Evolutionary conservation across 768 basidiomycete species (phyloP), one percentile per base, ranked within the genome.

Genomic region (Hericium coralloides): DNA sequence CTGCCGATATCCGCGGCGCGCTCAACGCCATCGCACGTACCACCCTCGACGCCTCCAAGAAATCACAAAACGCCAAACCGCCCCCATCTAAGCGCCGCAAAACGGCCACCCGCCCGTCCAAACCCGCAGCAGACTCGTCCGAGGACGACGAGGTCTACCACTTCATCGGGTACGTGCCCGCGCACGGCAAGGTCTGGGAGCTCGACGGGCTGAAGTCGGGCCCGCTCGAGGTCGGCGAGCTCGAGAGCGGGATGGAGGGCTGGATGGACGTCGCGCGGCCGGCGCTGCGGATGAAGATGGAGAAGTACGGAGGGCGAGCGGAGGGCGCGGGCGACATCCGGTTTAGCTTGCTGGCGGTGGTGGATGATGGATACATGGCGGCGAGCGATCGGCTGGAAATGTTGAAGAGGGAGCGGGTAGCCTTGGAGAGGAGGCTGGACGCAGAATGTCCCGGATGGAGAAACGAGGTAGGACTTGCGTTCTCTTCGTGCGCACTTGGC

Each of bases 231-330:
- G 82, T 85, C 22, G 83, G 83, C 43, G 82, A 83, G 62, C 64
- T 83, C 25, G 50, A 23, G 15, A 31, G 59, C 52, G n/a, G 43
- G 22, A 18, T n/a, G n/a, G 58, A 64, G 15, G 66, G 62, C 0
- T 86, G 84, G 84, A 82, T 82, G 76, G 78, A 82, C 62, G 69
- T 83, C 49, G 84, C 76, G 20, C 78, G 82, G 17, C 83, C 84
- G 0, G 82, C 78, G 15, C 69, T 86, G 53, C 71, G 78, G 38
- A 74, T 78, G 70, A 83, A 83, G 65, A 85, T 85, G 82, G 73
- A 76, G 59, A 77, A 78, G 59, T 79, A 79, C 58, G 78, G 79
- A 26, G 78, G 77, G 6, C 72, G 71, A 2, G 73, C 70, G 9
- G 72, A 70, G 36, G 74, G 72, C 20, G 64, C 45, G 38, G 57